phyloP scores from a whole-genome alignment of 164 flowering plant species.

The Stephania cephalantha region DNA sequence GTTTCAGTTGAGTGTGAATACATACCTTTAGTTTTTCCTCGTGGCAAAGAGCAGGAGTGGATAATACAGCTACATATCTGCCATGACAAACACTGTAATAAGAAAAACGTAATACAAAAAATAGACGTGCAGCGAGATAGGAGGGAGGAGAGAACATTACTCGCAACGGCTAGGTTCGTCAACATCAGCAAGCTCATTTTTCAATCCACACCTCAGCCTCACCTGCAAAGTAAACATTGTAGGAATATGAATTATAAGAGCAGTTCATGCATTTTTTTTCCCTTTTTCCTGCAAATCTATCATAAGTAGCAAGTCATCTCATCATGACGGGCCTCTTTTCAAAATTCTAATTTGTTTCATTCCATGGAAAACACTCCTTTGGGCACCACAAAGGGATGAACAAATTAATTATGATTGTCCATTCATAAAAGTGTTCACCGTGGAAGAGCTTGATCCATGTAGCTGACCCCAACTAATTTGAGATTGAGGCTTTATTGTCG shows the following conservation, averaged over 20 bases:
- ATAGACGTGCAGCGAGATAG: background rate
- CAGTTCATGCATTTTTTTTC: background rate
- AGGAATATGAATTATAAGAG: background rate
- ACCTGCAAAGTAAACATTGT: conserved; percentile 42
- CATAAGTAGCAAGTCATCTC: background rate
- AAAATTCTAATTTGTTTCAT: background rate
- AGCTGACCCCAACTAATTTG: too few relatives aligned
- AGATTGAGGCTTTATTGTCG: too few relatives aligned
- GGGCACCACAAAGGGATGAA: background rate
- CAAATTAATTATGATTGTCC: background rate
- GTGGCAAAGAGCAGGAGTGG: conserved; percentile 71
- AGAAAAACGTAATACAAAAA: background rate
- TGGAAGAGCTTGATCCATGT: too few relatives aligned
- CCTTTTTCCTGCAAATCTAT: background rate
- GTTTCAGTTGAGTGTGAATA: background rate
- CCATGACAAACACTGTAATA: conserved; percentile 10
- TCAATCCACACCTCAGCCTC: conserved; percentile 86
- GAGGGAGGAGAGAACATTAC: conserved; percentile 36
- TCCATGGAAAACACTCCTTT: background rate
- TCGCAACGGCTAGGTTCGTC: conserved; percentile 99
- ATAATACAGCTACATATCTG: conserved; percentile 78
- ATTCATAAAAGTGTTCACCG: too few relatives aligned
- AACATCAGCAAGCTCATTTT: conserved; percentile 74
- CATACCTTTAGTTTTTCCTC: conserved; percentile 82
- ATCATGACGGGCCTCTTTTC: background rate